These are phyloP conservation scores for Lipomyces starkeyi DNA, from an alignment of 805 yeast species.

Conservation along the genomic window DNA sequence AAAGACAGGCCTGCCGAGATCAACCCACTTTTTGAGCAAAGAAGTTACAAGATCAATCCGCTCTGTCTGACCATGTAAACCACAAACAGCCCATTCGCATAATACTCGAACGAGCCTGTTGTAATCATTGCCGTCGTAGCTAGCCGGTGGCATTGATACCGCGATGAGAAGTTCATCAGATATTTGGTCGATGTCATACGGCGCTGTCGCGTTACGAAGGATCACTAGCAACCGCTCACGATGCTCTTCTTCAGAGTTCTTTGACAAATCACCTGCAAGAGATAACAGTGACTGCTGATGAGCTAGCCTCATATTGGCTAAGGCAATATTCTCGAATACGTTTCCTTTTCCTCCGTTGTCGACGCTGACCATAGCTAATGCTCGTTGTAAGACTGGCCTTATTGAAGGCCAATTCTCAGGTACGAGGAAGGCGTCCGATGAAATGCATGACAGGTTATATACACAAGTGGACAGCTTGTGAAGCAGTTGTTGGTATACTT, in stretches of 20 bases:
- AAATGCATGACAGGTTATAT: slow-evolving; percentile 38
- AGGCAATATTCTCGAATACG: slow-evolving; percentile 27
- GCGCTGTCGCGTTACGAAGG: slow-evolving; percentile 29
- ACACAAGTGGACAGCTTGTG: slow-evolving; percentile 47
- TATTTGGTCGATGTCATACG: slow-evolving; percentile 26
- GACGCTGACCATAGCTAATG: slow-evolving; percentile 28
- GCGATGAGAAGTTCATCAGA: slow-evolving; percentile 37
- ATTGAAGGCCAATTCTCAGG: slow-evolving; percentile 44
- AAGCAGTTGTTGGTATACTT: slow-evolving; percentile 41
- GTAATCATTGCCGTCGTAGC: slow-evolving; percentile 31
- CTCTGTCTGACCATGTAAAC: slow-evolving; percentile 32
- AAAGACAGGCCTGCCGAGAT: slow-evolving; percentile 39
- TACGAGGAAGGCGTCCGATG: slow-evolving; percentile 45
- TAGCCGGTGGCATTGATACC: slow-evolving; percentile 37
- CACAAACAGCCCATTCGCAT: slow-evolving; percentile 43
- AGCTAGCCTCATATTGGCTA: slow-evolving; percentile 22
- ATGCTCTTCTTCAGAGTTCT: slow-evolving; percentile 34
- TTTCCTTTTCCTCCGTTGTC: slow-evolving; percentile 27
- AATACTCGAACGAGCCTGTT: slow-evolving; percentile 32
- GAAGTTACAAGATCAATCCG: slow-evolving; percentile 39
- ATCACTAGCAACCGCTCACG: slow-evolving; percentile 36
- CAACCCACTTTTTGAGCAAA: slow-evolving; percentile 31
- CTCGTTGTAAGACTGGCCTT: slow-evolving; percentile 41
- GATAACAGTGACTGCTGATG: slow-evolving; percentile 39
- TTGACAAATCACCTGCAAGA: slow-evolving; percentile 20